Conservation (phyloP, 192 early-diverging fungal species). For the Umbelopsis sp. region DNA sequence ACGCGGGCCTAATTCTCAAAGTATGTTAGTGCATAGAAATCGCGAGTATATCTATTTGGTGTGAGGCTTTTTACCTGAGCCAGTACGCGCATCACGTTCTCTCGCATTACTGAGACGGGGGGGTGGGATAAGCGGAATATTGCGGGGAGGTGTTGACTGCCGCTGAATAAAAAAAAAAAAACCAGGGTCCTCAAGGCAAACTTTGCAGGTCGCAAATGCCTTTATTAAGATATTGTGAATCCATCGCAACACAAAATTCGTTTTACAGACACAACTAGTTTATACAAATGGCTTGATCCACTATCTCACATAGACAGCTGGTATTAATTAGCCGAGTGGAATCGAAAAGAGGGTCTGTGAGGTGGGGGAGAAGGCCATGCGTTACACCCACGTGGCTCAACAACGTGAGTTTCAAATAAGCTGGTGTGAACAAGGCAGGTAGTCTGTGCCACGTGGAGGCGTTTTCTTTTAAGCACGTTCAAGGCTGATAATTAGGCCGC, state of each 20-base stretch:
- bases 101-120: background rate
- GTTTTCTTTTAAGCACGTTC: background rate
- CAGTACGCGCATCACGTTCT: background rate
- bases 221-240: background rate
- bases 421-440: conserved; percentile 11
- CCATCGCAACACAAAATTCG: background rate
- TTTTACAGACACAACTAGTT: background rate
- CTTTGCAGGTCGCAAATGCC: background rate
- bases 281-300: too few species aligned
- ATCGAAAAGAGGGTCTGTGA: background rate
- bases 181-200: background rate
- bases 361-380: background rate
- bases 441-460: conserved; percentile 14
- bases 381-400: conserved; percentile 13
- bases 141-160: background rate
- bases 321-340: background rate
- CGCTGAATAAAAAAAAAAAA: background rate
- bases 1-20: background rate
- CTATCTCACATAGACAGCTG: too few species aligned
- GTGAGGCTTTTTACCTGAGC: conserved; percentile 1
- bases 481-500: background rate
- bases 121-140: background rate
- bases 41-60: background rate
- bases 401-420: conserved; percentile 11
- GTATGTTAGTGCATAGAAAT: background rate